A percentile compares a stretch with the other conserved stretches of the same genome.
phyloP scores from a whole-genome alignment of 2,329 filamentous ascomycete species.

The Stemphylium lycopersici region DNA sequence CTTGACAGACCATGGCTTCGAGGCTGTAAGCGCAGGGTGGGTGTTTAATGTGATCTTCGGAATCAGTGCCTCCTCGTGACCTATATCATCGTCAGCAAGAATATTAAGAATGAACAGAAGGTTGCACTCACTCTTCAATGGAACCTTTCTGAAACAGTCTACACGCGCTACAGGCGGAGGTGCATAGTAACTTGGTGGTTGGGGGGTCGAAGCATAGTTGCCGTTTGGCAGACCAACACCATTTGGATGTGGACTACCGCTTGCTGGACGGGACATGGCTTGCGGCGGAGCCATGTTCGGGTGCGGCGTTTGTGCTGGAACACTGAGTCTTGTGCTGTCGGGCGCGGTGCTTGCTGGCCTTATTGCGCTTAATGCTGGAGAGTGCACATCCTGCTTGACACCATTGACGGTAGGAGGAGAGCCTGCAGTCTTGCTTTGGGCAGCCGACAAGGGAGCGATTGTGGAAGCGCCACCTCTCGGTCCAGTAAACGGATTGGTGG shows the following conservation, averaged over 20 bases:
- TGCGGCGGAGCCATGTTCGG: constrained; percentile 50
- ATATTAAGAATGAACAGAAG: neutral
- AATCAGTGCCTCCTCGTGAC: constrained; percentile 66
- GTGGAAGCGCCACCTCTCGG: constrained; percentile 29
- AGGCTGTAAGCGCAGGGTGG: constrained; percentile 68
- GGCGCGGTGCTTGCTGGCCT: constrained; percentile 45
- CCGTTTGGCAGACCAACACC: constrained; percentile 34
- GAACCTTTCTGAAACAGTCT: constrained; percentile 39
- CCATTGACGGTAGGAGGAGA: constrained; percentile 43
- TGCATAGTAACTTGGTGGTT: constrained; percentile 36
- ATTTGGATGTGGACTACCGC: constrained; percentile 53
- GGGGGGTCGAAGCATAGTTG: constrained; percentile 36
- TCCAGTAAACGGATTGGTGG: constrained; percentile 39
- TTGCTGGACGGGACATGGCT: constrained; percentile 42
- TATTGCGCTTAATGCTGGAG: constrained; percentile 52
- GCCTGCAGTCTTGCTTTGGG: constrained; percentile 40
- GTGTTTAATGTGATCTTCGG: constrained; percentile 69
- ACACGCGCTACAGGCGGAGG: constrained; percentile 39
- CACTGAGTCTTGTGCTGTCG: constrained; percentile 40
- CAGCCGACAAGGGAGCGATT: constrained; percentile 26
- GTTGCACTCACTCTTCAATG: constrained; percentile 55
- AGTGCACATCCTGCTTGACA: constrained; percentile 51
- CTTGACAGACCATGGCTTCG: constrained; percentile 67
- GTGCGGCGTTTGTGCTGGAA: constrained; percentile 40
- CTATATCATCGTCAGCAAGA: constrained; percentile 32